phyloP scores from a whole-genome alignment of 495 filamentous ascomycete genomes.

The Aspergillus cavernicola region DNA sequence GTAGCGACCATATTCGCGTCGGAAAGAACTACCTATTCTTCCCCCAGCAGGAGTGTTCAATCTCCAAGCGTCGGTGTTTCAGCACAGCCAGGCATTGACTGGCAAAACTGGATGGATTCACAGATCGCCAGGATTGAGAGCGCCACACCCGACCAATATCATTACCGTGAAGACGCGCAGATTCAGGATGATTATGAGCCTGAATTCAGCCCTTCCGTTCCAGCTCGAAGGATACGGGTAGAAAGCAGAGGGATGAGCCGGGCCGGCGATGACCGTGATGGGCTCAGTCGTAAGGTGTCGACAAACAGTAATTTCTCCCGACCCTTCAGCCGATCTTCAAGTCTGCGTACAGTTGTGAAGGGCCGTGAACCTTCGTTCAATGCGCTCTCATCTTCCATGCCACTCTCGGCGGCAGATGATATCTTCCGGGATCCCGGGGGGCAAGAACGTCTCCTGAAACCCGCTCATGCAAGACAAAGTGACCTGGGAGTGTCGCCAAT shows the following conservation, averaged over 20 bases:
- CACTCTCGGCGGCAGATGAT: not conserved
- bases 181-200: constrained; percentile 43
- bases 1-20: constrained; percentile 45
- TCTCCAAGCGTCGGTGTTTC: not conserved
- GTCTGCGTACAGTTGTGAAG: constrained; percentile 25
- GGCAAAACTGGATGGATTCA: constrained; percentile 48
- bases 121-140: constrained; percentile 39
- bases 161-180: constrained; percentile 59
- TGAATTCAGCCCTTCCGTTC: not conserved
- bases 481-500: constrained; percentile 23
- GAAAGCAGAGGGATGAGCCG: constrained; percentile 6
- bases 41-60: constrained; percentile 21
- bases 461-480: not conserved
- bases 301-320: constrained; percentile 35
- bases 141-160: constrained; percentile 35
- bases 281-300: constrained; percentile 5
- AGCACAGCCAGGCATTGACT: constrained; percentile 35
- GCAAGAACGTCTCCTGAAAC: constrained; percentile 2
- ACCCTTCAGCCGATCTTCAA: constrained; percentile 34
- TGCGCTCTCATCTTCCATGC: not conserved
- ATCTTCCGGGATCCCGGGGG: not conserved
- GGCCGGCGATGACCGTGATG: not conserved
- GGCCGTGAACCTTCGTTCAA: constrained; percentile 9
- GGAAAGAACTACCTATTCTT: constrained; percentile 36
- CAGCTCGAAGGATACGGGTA: constrained; percentile 7